Conservation (phyloP, 495 filamentous ascomycete genomes). For the Lineolata rhizophorae region DNA sequence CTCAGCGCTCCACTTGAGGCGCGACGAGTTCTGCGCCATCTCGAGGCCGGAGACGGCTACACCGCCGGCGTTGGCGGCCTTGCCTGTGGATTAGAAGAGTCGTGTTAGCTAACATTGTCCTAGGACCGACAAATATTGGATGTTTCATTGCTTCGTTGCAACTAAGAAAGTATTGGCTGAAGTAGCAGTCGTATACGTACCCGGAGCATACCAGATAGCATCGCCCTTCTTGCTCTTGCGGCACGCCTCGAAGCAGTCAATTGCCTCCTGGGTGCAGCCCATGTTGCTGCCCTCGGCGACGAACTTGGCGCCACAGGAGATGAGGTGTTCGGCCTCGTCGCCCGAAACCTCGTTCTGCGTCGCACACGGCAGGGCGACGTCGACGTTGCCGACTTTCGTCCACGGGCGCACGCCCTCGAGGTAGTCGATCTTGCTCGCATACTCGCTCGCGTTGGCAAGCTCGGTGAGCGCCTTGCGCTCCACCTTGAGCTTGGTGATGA, state of each 20-base stretch:
- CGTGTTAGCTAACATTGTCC: no score
- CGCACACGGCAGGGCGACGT: slow-evolving; percentile 77
- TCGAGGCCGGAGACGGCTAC: slow-evolving; percentile 94
- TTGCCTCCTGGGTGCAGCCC: slow-evolving; percentile 92
- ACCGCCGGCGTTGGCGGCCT: slow-evolving; percentile 94
- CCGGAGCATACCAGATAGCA: slow-evolving; percentile 89
- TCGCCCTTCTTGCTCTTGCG: slow-evolving; percentile 45
- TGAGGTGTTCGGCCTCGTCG: slow-evolving; percentile 68
- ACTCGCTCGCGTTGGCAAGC: slow-evolving; percentile 26
- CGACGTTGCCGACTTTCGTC: slow-evolving; percentile 69
- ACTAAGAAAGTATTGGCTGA: no score
- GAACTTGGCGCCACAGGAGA: slow-evolving; percentile 57
- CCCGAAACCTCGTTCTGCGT: slow-evolving; percentile 94
- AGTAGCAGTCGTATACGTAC: no score
- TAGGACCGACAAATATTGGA: no score
- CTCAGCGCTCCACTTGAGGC: slow-evolving; percentile 65
- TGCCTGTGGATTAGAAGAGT: slow-evolving; percentile 22
- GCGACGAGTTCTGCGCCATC: slow-evolving; percentile 94
- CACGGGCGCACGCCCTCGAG: slow-evolving; percentile 76
- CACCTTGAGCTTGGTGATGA: slow-evolving; percentile 69
- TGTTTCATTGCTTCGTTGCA: no score
- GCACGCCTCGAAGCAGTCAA: slow-evolving; percentile 75
- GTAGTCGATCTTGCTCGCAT: slow-evolving; percentile 64
- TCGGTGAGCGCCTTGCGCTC: slow-evolving; percentile 60
- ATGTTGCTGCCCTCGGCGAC: slow-evolving; percentile 97